Base-by-base conservation (phyloP, 345 rosid species). In the Lepidium sativum region DNA sequence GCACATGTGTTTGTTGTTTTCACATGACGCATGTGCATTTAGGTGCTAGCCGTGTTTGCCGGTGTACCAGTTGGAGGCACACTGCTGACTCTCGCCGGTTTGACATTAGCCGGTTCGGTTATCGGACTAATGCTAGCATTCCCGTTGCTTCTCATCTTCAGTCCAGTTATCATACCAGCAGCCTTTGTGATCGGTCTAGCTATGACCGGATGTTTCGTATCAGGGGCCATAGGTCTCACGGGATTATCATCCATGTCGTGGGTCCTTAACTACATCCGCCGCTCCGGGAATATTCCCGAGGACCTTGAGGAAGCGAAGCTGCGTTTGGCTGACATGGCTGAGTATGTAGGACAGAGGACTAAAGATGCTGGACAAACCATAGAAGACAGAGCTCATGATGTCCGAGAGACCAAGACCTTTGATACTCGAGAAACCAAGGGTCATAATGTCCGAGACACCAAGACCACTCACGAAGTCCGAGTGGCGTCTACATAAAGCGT, bases 131-230 rank as follows among this genome's bases (percentile, higher is more conserved):
- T 76, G 6, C 63, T 87, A 32, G 65, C 87, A 20, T 83, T 88
- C 9, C 94, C 96, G 1, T 54, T 87, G 33, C 79, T 92, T 35
- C 39, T 92, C 39, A 63, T 92, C 51, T 87, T 80, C 79, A 89
- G 97, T 79, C 98, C 90, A 0, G 80, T 92, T 37, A 67, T 92
- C 2, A 88, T 89, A 25, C 91, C 98, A 0, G 88, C 97, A 0
- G 81, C 83, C 10, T 62, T 87, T 10, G 71, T 56, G 5, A 50
- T 89, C 9, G 84, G 79, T 45, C 49, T 89, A 51, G 83, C 89
- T 0, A 77, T 86, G 76, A 33, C 74, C 0, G 98, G 85, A 7
- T 83, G 86, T 63, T 68, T 86, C 51, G 66, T 82, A 0, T 85
- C 98, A 0, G 89, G 89, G 5, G 86, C 86, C 13, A 74, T 92